A percentile compares a stretch with the other conserved stretches of the same genome.
These are phyloP conservation scores for Niveomyces coronatus DNA, from an alignment of 2,329 filamentous ascomycete species.

Conservation along the genomic window DNA sequence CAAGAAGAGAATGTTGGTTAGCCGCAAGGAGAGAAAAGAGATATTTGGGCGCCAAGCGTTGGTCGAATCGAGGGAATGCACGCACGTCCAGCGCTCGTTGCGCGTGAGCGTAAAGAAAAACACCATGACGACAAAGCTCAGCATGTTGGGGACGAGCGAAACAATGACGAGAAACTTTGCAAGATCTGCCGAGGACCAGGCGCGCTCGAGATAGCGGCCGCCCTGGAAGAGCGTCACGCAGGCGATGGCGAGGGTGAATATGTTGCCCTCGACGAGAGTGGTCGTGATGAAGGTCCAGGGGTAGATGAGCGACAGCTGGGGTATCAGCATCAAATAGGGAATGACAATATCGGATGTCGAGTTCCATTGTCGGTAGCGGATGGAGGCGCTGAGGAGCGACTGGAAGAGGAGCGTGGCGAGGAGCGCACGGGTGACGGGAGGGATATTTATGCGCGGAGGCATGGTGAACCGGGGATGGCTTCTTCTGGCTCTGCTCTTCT, in stretches of 20 bases:
- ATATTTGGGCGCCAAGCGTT: no score
- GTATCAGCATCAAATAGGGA: conserved; percentile 81
- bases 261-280: conserved; percentile 84
- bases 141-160: conserved; percentile 67
- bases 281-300: conserved; percentile 88
- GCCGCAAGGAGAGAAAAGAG: neutral
- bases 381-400: conserved; percentile 70
- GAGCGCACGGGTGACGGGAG: conserved; percentile 76
- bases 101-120: conserved; percentile 61
- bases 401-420: conserved; percentile 66
- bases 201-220: conserved; percentile 87
- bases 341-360: conserved; percentile 57
- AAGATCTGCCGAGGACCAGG: conserved; percentile 88
- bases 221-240: conserved; percentile 78
- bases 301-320: conserved; percentile 72
- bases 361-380: conserved; percentile 62
- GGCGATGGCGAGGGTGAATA: conserved; percentile 74
- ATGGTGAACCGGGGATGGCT: conserved; percentile 47
- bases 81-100: conserved; percentile 59
- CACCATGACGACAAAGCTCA: conserved; percentile 64
- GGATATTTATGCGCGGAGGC: conserved; percentile 81
- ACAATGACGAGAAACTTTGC: conserved; percentile 78
- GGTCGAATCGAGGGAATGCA: conserved; percentile 16
- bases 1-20: neutral
- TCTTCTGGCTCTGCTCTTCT: no score